phyloP scores from a whole-genome alignment of 495 filamentous ascomycete genomes.

The Talaromyces proteolyticus region DNA sequence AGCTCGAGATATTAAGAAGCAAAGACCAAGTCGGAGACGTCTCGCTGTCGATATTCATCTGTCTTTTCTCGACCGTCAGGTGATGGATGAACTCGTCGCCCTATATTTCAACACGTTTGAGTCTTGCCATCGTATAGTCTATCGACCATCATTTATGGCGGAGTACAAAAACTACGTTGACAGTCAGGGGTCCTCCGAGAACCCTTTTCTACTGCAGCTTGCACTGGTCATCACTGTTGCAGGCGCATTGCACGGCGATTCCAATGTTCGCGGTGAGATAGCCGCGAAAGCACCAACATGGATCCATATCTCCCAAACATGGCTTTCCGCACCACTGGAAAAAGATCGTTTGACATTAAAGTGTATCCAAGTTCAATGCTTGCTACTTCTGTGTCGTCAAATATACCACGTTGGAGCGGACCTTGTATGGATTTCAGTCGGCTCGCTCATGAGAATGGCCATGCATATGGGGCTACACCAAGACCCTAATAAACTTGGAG shows the following conservation, averaged over 20 bases:
- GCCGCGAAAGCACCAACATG: slow-evolving; percentile 26
- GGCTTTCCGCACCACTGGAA: slow-evolving; percentile 38
- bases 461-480: slow-evolving; percentile 57
- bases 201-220: slow-evolving; percentile 10
- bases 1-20: not conserved
- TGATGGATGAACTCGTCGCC: slow-evolving; percentile 11
- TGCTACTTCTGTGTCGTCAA: slow-evolving; percentile 50
- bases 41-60: not conserved
- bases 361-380: slow-evolving; percentile 45
- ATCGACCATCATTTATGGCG: slow-evolving; percentile 17
- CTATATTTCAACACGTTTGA: slow-evolving; percentile 20
- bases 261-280: slow-evolving; percentile 15
- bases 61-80: not conserved
- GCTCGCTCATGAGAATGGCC: slow-evolving; percentile 46
- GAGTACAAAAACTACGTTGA: slow-evolving; percentile 23
- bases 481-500: slow-evolving; percentile 41
- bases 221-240: slow-evolving; percentile 9
- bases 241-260: slow-evolving; percentile 14
- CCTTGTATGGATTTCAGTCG: slow-evolving; percentile 52
- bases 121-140: slow-evolving; percentile 16
- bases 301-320: slow-evolving; percentile 42
- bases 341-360: slow-evolving; percentile 38
- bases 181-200: slow-evolving; percentile 4
- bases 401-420: slow-evolving; percentile 45
- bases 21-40: not conserved